Evolutionary conservation across 2,329 filamentous ascomycete species (phyloP).

Genomic region (Fonsecaea monophora): DNA sequence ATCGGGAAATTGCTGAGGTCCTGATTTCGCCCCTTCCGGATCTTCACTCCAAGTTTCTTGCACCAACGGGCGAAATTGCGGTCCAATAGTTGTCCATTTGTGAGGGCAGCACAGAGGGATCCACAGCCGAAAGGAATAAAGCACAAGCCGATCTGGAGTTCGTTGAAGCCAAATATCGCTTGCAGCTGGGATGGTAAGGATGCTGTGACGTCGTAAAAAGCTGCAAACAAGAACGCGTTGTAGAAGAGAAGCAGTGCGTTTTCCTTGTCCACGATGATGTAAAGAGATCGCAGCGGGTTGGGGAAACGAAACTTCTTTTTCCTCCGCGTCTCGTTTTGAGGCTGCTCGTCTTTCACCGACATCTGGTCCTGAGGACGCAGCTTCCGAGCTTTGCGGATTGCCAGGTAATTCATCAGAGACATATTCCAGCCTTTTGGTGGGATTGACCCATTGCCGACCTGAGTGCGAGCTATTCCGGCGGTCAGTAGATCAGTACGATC

Average conservation of each 20-base stretch:
- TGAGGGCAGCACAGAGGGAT: constrained; percentile 40
- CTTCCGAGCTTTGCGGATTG: constrained; percentile 36
- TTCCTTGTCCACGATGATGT: constrained; percentile 48
- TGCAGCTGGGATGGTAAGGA: constrained; percentile 56
- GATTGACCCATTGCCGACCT: constrained; percentile 50
- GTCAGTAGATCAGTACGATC: not conserved
- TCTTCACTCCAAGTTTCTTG: constrained; percentile 63
- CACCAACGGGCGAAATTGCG: constrained; percentile 76
- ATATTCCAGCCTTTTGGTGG: constrained; percentile 48
- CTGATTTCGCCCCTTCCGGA: constrained; percentile 64
- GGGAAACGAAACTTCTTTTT: constrained; percentile 40
- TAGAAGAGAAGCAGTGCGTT: constrained; percentile 48
- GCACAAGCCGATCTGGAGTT: constrained; percentile 55
- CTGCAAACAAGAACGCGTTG: constrained; percentile 55
- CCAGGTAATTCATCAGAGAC: constrained; percentile 42
- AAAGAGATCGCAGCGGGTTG: constrained; percentile 53
- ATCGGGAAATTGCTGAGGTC: constrained; percentile 62
- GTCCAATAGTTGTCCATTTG: constrained; percentile 64
- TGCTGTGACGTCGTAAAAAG: constrained; percentile 56
- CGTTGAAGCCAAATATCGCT: constrained; percentile 55
- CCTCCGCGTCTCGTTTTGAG: not conserved
- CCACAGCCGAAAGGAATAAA: constrained; percentile 44
- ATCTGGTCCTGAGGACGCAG: constrained; percentile 19
- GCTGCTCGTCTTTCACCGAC: constrained; percentile 3
- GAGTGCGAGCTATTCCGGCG: constrained; percentile 38